Conservation (phyloP, 78 protist genomes). For the Pigoraptor vietnamica region DNA sequence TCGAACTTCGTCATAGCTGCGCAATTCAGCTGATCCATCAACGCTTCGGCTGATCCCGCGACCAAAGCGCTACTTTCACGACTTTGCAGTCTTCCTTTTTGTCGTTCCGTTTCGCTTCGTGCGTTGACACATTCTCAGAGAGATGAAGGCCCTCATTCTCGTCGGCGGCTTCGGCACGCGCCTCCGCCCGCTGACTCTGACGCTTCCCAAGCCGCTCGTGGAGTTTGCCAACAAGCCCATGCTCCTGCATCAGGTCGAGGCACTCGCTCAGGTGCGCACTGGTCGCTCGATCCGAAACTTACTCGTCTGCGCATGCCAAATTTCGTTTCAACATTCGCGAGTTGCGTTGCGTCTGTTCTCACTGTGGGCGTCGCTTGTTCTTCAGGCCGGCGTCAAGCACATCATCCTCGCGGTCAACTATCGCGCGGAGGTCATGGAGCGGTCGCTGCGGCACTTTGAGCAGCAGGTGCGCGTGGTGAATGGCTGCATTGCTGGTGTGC, state of each 20-base stretch:
- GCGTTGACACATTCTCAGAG: too few species aligned
- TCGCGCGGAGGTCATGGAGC: slow-evolving; percentile 75
- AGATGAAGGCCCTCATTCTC: slow-evolving; percentile 91
- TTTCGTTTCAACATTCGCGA: too few species aligned
- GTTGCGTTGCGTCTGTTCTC: too few species aligned
- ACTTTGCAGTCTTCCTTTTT: too few species aligned
- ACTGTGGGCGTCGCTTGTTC: too few species aligned
- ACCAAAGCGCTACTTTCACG: too few species aligned
- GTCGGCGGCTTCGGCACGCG: slow-evolving; percentile 96
- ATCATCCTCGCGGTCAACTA: slow-evolving; percentile 88
- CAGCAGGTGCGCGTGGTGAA: neutral
- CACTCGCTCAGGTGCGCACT: slow-evolving; percentile 46
- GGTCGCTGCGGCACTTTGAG: slow-evolving; percentile 7
- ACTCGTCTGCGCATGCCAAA: too few species aligned
- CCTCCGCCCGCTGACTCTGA: slow-evolving; percentile 90
- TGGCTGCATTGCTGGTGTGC: neutral
- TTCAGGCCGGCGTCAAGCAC: slow-evolving; percentile 77
- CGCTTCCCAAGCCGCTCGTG: slow-evolving; percentile 92
- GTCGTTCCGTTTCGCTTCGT: too few species aligned
- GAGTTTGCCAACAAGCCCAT: slow-evolving; percentile 88
- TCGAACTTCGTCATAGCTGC: too few species aligned
- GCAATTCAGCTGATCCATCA: too few species aligned
- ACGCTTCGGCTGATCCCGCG: too few species aligned
- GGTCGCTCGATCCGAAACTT: too few species aligned
- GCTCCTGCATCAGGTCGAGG: slow-evolving; percentile 87